These are phyloP conservation scores for Senecio squalidus DNA, from an alignment of 140 eudicot genomes.

Conservation along the genomic window DNA sequence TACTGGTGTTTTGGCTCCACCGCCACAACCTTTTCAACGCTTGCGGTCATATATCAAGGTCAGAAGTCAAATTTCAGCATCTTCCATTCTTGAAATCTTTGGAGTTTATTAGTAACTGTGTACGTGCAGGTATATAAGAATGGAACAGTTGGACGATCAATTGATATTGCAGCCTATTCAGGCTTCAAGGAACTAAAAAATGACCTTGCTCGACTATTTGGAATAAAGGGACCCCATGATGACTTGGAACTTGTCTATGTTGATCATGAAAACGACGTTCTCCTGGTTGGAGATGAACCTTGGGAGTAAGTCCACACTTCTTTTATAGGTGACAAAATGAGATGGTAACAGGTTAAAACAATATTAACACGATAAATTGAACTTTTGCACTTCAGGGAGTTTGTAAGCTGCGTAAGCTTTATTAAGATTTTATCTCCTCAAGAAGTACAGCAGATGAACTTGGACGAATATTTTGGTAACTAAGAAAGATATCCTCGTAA, in stretches of 20 bases:
- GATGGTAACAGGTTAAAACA: neutral
- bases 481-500: conserved; percentile 48
- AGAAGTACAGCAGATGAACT: conserved; percentile 87
- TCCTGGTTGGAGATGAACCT: conserved; percentile 88
- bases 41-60: conserved; percentile 90
- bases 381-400: conserved; percentile 90
- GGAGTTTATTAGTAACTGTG: conserved; percentile 7
- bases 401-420: conserved; percentile 73
- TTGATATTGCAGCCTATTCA: conserved; percentile 67
- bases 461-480: conserved; percentile 80
- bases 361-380: too few species aligned
- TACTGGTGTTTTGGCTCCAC: conserved; percentile 63
- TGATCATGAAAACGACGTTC: conserved; percentile 80
- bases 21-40: conserved; percentile 71
- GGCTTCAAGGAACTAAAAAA: conserved; percentile 74
- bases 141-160: conserved; percentile 89
- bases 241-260: conserved; percentile 88
- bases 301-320: conserved; percentile 67
- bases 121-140: conserved; percentile 65
- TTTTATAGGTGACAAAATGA: neutral
- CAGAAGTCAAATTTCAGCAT: neutral
- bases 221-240: conserved; percentile 77
- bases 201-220: conserved; percentile 79
- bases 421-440: conserved; percentile 84
- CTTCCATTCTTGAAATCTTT: neutral